phyloP scores from a whole-genome alignment of 305 asterid species.

The Ruellia speciosa region DNA sequence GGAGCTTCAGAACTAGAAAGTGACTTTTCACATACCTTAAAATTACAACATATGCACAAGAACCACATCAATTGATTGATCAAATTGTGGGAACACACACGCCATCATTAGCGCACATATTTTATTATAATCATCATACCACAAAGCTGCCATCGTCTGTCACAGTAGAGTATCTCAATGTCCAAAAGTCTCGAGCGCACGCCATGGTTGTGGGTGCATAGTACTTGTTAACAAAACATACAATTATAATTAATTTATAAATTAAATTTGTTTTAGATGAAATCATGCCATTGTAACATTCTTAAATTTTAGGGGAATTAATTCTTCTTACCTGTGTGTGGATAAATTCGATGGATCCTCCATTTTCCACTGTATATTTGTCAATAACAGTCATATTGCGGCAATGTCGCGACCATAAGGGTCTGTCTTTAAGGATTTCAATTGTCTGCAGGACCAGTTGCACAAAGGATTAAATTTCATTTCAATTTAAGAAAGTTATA shows the following conservation, averaged over 20 bases:
- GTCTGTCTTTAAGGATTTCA: conserved; percentile 37
- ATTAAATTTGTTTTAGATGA: not conserved
- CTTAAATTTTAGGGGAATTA: not conserved
- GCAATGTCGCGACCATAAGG: conserved; percentile 35
- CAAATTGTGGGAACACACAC: not conserved
- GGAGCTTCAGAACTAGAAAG: conserved; percentile 29
- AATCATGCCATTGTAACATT: not conserved
- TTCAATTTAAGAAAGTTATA: conserved; percentile 4
- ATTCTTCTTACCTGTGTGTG: conserved; percentile 29
- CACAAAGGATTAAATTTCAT: too few species aligned
- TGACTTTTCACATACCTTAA: conserved; percentile 47
- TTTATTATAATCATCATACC: conserved; percentile 25
- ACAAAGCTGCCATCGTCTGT: conserved; percentile 36
- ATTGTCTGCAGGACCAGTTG: conserved; percentile 21
- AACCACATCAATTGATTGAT: not conserved
- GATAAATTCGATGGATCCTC: conserved; percentile 38
- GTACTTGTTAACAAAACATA: conserved; percentile 21
- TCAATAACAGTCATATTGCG: conserved; percentile 29
- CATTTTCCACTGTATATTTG: conserved; percentile 27
- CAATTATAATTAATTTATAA: too few species aligned
- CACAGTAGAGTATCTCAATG: conserved; percentile 35
- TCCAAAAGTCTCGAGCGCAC: conserved; percentile 48
- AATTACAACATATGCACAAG: conserved; percentile 1
- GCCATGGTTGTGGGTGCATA: conserved; percentile 45
- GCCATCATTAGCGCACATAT: not conserved